These are phyloP conservation scores for Xylariaceae sp. DNA, from an alignment of 2,329 filamentous ascomycete species.

Conservation along the genomic window DNA sequence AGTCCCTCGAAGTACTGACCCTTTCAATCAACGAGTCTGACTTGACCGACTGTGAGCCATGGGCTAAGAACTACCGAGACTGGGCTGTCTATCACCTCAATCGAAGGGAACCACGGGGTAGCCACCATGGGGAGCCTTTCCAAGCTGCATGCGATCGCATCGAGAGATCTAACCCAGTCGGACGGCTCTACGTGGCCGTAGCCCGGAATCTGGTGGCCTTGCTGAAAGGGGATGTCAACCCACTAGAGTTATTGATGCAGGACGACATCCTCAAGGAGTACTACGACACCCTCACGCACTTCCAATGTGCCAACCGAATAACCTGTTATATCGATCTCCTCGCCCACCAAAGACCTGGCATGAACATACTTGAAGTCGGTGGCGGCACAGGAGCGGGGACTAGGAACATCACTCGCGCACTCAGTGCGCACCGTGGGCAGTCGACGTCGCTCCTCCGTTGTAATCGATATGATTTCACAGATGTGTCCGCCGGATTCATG, in stretches of 20 bases:
- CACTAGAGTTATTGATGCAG: not conserved
- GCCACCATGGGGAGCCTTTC: too few species aligned
- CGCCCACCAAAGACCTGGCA: constrained; percentile 10
- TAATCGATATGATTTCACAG: constrained; percentile 17
- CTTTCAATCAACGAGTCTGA: too few species aligned
- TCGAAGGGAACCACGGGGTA: too few species aligned
- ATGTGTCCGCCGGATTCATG: constrained; percentile 13
- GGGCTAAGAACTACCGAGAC: too few species aligned
- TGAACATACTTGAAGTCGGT: constrained; percentile 18
- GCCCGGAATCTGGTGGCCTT: too few species aligned
- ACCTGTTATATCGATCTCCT: constrained; percentile 13
- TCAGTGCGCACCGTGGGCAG: constrained; percentile 1
- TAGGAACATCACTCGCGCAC: constrained; percentile 3
- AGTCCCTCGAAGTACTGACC: too few species aligned
- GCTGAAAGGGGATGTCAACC: too few species aligned
- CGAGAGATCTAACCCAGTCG: too few species aligned
- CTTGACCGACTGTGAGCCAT: too few species aligned
- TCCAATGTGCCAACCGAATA: constrained; percentile 1
- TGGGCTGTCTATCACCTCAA: too few species aligned
- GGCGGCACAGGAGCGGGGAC: constrained; percentile 13
- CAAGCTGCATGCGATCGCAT: too few species aligned
- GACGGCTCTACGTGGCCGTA: too few species aligned
- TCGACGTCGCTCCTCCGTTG: constrained; percentile 4
- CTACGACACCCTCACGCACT: not conserved
- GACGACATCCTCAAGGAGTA: not conserved